Conservation (phyloP, 2,329 filamentous ascomycete genomes). For the Leptosphaerulina australis region DNA sequence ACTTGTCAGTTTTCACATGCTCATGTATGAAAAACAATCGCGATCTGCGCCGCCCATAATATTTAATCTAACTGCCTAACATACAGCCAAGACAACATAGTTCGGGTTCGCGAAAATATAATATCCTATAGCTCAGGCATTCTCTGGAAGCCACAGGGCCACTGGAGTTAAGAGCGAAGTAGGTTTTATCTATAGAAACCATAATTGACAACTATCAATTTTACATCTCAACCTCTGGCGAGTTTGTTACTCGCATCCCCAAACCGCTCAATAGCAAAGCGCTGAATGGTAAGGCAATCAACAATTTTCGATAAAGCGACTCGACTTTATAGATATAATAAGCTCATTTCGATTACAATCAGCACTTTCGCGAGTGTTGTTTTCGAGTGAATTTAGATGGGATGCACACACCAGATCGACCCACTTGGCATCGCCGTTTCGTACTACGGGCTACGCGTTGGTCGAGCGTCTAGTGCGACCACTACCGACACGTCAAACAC, state of each 20-base stretch:
- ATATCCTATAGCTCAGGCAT: not conserved
- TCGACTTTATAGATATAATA: no score
- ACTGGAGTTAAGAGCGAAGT: not conserved
- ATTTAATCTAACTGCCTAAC: no score
- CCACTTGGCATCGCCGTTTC: constrained; percentile 10
- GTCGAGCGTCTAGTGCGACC: constrained; percentile 17
- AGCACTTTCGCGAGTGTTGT: not conserved
- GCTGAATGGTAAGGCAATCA: not conserved
- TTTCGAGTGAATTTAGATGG: not conserved
- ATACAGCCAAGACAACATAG: not conserved
- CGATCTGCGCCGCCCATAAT: no score
- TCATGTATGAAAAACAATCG: no score
- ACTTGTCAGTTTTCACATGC: not conserved
- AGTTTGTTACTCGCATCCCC: not conserved
- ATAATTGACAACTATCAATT: not conserved
- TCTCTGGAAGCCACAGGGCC: not conserved
- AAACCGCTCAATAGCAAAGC: not conserved
- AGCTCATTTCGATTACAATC: not conserved
- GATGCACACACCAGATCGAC: not conserved
- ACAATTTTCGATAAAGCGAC: no score
- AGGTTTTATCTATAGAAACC: not conserved
- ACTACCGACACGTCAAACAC: constrained; percentile 20
- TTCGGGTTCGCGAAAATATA: not conserved
- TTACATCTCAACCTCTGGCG: not conserved
- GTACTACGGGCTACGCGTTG: constrained; percentile 12